phyloP scores from a whole-genome alignment of 2,329 filamentous ascomycete genomes.

The Botrytis aclada region DNA sequence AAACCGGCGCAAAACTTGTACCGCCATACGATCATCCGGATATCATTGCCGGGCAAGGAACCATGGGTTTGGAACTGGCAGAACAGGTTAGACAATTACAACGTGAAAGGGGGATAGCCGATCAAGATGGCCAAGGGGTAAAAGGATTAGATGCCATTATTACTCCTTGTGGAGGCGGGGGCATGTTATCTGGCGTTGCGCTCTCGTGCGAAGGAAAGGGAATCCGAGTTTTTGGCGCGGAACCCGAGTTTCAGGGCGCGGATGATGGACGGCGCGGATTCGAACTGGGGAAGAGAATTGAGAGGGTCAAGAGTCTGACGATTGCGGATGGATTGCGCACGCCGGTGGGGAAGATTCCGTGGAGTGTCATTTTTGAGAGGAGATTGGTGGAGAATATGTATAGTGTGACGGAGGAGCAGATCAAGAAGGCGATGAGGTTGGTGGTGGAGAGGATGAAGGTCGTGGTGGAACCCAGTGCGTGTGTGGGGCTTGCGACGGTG shows the following conservation, averaged over 20 bases:
- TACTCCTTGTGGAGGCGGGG: slow-evolving; percentile 82
- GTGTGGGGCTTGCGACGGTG: slow-evolving; percentile 77
- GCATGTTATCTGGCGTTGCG: slow-evolving; percentile 80
- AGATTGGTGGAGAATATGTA: slow-evolving; percentile 68
- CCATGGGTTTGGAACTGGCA: slow-evolving; percentile 77
- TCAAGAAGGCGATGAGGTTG: slow-evolving; percentile 70
- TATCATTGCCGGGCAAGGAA: slow-evolving; percentile 93
- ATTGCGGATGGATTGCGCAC: slow-evolving; percentile 88
- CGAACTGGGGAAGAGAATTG: slow-evolving; percentile 59
- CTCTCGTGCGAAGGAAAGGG: slow-evolving; percentile 70
- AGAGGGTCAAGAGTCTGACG: slow-evolving; percentile 69
- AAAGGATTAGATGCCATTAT: slow-evolving; percentile 65
- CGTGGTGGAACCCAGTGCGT: slow-evolving; percentile 83
- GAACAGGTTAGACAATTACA: slow-evolving; percentile 63
- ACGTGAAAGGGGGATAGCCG: slow-evolving; percentile 26
- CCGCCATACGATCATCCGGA: slow-evolving; percentile 92
- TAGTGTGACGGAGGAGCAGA: slow-evolving; percentile 78
- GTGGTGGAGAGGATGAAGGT: slow-evolving; percentile 87
- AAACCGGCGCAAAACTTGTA: slow-evolving; percentile 75
- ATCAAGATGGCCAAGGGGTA: slow-evolving; percentile 14
- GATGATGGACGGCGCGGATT: slow-evolving; percentile 79
- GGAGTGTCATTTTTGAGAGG: slow-evolving; percentile 70
- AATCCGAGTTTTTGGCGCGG: slow-evolving; percentile 78
- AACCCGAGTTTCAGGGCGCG: slow-evolving; percentile 77
- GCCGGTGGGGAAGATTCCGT: slow-evolving; percentile 73